Conservation (phyloP, 352 stramenopile species). For the Phytophthora citrophthora region DNA sequence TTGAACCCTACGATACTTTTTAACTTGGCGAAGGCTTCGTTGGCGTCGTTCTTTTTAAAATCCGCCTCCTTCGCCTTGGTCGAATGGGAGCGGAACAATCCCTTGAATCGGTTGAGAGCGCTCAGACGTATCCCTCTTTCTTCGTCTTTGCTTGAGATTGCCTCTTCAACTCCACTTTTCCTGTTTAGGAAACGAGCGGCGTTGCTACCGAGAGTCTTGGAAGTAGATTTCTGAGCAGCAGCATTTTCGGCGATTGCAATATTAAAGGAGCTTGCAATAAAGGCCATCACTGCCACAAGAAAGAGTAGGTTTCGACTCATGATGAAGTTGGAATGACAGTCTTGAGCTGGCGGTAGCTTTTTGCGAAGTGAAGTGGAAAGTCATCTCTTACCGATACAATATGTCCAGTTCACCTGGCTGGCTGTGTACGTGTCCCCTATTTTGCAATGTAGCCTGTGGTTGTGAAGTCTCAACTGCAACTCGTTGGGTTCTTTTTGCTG, state of each 20-base stretch:
- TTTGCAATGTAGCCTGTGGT: background rate
- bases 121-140: background rate
- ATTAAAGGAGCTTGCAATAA: background rate
- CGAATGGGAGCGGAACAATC: background rate
- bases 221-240: background rate
- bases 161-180: background rate
- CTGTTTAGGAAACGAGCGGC: background rate
- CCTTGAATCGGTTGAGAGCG: background rate
- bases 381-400: background rate
- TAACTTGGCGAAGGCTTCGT: conserved; percentile 3
- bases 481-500: too few relatives aligned
- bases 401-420: background rate
- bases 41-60: background rate
- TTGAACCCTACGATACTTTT: background rate
- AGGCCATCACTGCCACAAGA: background rate
- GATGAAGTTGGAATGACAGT: background rate
- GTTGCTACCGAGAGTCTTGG: background rate
- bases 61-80: background rate
- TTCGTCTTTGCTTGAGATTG: background rate
- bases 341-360: background rate
- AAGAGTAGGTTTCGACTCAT: conserved; percentile 3
- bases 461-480: background rate
- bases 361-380: conserved; percentile 7
- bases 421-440: background rate
- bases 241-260: background rate